Base-by-base conservation (phyloP, 2,329 filamentous ascomycete species). In the Arachnomyces sp. region DNA sequence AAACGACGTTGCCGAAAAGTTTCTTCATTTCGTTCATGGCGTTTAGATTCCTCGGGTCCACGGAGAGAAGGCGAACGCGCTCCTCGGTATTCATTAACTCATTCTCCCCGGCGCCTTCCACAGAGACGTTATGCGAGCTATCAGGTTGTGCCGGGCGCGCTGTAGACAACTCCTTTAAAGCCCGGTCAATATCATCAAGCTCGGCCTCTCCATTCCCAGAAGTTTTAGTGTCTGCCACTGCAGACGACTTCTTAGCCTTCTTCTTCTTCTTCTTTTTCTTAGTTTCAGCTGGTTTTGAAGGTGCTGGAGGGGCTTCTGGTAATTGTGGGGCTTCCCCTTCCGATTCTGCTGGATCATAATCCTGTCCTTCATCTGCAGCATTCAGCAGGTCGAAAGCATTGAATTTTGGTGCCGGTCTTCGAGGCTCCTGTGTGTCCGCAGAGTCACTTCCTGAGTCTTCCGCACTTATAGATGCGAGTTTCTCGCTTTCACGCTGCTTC, bases 1-100 rank as follows among this genome's bases (percentile, higher is more conserved):
- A 54, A 15, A 79, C 79, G 17, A 78, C 74, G 46, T 74, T 75
- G 3, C 82, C 82, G 57, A 86, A 86, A 0, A 86, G 66, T 48
- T 74, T 77, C 42, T 79, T 82, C 87, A 98, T 95, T 67, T 98
- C 92, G 54, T 95, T 94, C 28, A 82, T 73, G 6, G 86, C 86
- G 57, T 90, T 89, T 8, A 98, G 74, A 51, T 88, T 78, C 49
- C 84, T 76, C 1, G 81, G 77, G 50, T 84, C 80, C 38, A 86
- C 67, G 2, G 72, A 65, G 1, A 86, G 66, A 9, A 84, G 61
- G 14, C 71, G 65, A 62, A 59, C 75, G 45, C 68, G 70, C 36
- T 74, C 62, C 11, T 43, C 48, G 14, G 28, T 38, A 34, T 65
- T 57, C 37, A 66, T 65, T 39, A 62, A 59, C 42, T 63, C 54